Percentiles rank a stretch among this genome's conserved stretches.
Conservation (phyloP, 176 grass and related monocot genomes). For the Triticum turgidum region DNA sequence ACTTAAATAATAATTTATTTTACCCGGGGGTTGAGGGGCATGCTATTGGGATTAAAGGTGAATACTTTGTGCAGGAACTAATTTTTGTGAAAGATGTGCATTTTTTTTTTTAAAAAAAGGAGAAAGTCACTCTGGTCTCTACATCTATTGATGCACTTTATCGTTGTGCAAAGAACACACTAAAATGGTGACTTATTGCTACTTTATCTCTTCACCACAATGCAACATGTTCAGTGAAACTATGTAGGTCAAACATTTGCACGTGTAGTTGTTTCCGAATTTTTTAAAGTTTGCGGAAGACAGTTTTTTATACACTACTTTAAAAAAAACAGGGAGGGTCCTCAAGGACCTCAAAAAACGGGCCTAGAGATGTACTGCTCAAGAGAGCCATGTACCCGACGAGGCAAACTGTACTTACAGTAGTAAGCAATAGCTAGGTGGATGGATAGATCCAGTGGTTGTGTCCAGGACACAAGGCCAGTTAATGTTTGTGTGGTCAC, state of each 20-base stretch:
- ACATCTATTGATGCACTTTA: neutral
- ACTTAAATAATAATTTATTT: too few relatives aligned
- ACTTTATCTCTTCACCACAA: neutral
- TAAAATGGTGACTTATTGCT: neutral
- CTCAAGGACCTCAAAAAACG: too few relatives aligned
- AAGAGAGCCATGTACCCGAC: neutral
- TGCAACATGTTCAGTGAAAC: neutral
- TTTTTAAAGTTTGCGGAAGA: too few relatives aligned
- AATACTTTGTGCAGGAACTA: neutral
- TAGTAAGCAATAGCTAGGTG: neutral
- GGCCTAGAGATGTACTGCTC: neutral
- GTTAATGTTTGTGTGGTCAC: neutral
- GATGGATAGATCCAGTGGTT: neutral
- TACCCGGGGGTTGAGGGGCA: too few relatives aligned
- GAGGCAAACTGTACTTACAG: neutral
- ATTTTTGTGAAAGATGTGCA: neutral
- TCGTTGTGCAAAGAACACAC: neutral
- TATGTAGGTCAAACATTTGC: neutral
- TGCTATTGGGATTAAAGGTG: too few relatives aligned
- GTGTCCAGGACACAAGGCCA: neutral
- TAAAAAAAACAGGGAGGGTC: neutral
- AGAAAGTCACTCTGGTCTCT: neutral
- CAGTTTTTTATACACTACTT: neutral
- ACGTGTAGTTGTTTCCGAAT: neutral
- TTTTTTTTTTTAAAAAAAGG: too few relatives aligned